Evolutionary conservation across 2,329 filamentous ascomycete species (phyloP), one percentile per base, ranked within the genome.

Genomic region (Talaromyces rugulosus): DNA sequence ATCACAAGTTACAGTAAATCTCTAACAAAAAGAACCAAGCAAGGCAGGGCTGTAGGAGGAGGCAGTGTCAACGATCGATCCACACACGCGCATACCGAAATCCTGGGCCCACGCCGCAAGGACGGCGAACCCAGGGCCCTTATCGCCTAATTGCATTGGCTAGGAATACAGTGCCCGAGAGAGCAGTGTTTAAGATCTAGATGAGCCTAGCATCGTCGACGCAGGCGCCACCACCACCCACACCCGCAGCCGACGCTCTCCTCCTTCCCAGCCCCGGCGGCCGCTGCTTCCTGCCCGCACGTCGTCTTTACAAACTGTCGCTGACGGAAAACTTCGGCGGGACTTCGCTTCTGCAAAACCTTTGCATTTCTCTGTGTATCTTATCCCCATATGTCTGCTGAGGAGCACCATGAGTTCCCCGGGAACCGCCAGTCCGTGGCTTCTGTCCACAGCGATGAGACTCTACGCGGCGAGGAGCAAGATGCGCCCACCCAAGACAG

Each of bases 391-490:
- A 53, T 53, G 50, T 53, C 61, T 27, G 61, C 61, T 4, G 57
- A 62, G 47, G 62, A 63, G 31, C 58, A 63, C 31, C 62, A 63
- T 61, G 59, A 60, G 36, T 63, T 60, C 27, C 55, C 62, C 28
- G 40, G 53, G 33, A 50, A 55, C 54, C 58, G 59, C 27, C 27
- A 56, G 23, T 60, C 62, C 11, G 47, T 52, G 47, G 58, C 58
- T n/a, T 63, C 62, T 16, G 33, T 57, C 14, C 62, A 63, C 31
- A 63, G 62, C 36, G 62, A 63, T 30, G 62, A 63, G 34, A 63
- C 62, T n/a, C 16, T 63, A 16, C 58, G 56, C 18, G 61, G 36
- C 7, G 58, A 61, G 33, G 62, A 63, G 36, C 52, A 47, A 34
- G 52, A 47, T 31, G 23, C 28, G 11, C 44, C 23, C 9, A 55